Base-by-base conservation (phyloP, 805 yeast species). In the Saccharomycopsis sp. region DNA sequence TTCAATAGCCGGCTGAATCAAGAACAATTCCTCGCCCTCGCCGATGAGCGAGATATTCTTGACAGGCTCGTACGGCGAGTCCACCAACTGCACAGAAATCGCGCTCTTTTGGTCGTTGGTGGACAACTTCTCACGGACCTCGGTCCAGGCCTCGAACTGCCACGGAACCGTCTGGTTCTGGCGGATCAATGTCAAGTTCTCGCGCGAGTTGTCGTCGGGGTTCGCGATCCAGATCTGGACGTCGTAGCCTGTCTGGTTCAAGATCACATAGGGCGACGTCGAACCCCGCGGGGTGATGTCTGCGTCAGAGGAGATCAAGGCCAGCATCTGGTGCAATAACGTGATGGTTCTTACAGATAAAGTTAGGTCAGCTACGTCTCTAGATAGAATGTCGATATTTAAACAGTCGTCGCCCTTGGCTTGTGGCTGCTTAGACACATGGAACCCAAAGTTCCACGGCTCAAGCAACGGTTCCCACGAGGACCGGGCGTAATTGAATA, bases 381-480 rank as follows among this genome's bases (percentile, higher is more conserved):
- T 76, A 0, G 97, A 86, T n/a, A 82, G 80, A 3, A 94, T 73
- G 66, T 89, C 92, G 52, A 93, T 75, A 41, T 78, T 68, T 2
- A 86, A 65, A 19, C 81, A 74, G 42, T 53, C 60, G 24, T 50
- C 56, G 9, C 3, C 38, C 3, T 79, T 75, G 3, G 77, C 76
- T 0, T 75, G 75, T 0, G 67, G 60, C 0, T 72, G 72, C 56
- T 79, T 81, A 12, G 38, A 76, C 1, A 87, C 82, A 68, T 87
- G 89, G 12, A 89, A 71, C 0, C 89, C 84, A 55, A 93, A 75
- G 3, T 89, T 85, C 88, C 96, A 87, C 0, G 93, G 86, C 67
- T 94, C 99, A 54, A 94, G 70, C 52, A 94, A 74, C 0, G 99
- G 97, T 66, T 94, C 98, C 98, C 99, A 92, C 0, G 90, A 81